Evolutionary conservation across 2,329 filamentous ascomycete genomes (phyloP), one percentile per base, ranked within the genome.

Genomic region (Trichoderma polysporum): DNA sequence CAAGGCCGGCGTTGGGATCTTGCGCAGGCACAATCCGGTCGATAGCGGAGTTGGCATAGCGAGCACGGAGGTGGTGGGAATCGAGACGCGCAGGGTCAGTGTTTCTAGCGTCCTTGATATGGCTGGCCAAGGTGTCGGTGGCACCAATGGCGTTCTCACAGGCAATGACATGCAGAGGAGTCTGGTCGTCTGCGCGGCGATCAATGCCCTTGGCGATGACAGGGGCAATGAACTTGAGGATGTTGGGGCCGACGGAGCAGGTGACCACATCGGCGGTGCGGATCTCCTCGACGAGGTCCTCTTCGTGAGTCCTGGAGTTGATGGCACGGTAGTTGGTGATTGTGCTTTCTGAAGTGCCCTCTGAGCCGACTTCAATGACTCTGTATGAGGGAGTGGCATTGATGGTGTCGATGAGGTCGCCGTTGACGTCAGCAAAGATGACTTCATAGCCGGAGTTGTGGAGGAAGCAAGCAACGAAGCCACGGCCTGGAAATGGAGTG

Each of bases 61-160:
- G 89, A 58, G 94, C 94, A 74, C 93, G 91, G 73, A 85, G 81
- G 75, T 88, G 81, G 76, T 96, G 88, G 72, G 88, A 85, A 17
- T 86, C 85, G 54, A 93, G 84, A 62, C 90, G 88, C 58, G 89
- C 83, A 45, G 86, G 81, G 22, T 87, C 83, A 50, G 93, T 92
- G 82, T 95, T 90, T 73, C 86, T 83, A 73, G 90, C 84, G 70
- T 89, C 83, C 79, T 90, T 91, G 83, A 97, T 97, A 84, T 91
- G 89, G 47, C 86, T 86, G 71, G 91, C 92, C 60, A 97, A 90
- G 45, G 91, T 92, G 77, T 95, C 92, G 58, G 95, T 98, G 74
- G 93, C 95, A 71, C 92, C 92, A 77, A 98, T 97, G 77, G 93
- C 93, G 80, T 99, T 99, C 84, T 99, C 95, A 81, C 95, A 99